Conservation (phyloP, 768 basidiomycete species). For the Auricularia cornea region DNA sequence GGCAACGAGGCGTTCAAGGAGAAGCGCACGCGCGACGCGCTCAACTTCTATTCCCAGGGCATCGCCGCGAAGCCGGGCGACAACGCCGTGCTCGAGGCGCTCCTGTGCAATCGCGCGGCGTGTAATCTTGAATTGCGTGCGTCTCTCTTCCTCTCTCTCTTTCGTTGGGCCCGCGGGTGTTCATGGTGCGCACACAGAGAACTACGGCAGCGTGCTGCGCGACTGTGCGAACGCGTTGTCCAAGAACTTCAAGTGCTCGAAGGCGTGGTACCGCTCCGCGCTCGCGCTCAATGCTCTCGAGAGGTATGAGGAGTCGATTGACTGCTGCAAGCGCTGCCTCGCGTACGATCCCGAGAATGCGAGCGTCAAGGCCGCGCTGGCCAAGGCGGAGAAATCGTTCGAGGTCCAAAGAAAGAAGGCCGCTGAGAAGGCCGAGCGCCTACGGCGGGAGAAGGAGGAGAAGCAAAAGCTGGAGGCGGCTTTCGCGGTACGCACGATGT, state of each 20-base stretch:
- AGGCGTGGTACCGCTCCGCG: slow-evolving; percentile 83
- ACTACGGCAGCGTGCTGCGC: slow-evolving; percentile 76
- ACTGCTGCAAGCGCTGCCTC: slow-evolving; percentile 69
- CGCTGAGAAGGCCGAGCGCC: slow-evolving; percentile 40
- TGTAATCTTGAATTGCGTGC: slow-evolving; percentile 83
- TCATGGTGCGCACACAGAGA: slow-evolving; percentile 43
- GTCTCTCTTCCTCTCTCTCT: slow-evolving; percentile 16
- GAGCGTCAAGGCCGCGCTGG: slow-evolving; percentile 40
- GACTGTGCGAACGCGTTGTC: slow-evolving; percentile 73
- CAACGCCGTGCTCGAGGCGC: slow-evolving; percentile 44
- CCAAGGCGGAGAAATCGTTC: slow-evolving; percentile 15
- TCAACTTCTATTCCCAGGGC: slow-evolving; percentile 85
- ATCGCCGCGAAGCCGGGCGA: slow-evolving; percentile 77
- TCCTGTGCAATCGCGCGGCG: slow-evolving; percentile 86
- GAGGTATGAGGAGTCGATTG: slow-evolving; percentile 70
- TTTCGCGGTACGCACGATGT: slow-evolving; percentile 56
- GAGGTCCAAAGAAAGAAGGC: slow-evolving; percentile 43
- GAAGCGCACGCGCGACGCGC: slow-evolving; percentile 78
- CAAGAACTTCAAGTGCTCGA: slow-evolving; percentile 57
- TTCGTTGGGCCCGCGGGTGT: not conserved
- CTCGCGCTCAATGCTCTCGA: slow-evolving; percentile 67
- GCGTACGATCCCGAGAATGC: slow-evolving; percentile 49
- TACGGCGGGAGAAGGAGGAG: slow-evolving; percentile 43
- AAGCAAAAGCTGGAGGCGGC: slow-evolving; percentile 48
- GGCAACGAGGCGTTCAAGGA: slow-evolving; percentile 92